Base-by-base conservation (phyloP, 331 rosid genomes). In the Rhamnella rubrinervis region DNA sequence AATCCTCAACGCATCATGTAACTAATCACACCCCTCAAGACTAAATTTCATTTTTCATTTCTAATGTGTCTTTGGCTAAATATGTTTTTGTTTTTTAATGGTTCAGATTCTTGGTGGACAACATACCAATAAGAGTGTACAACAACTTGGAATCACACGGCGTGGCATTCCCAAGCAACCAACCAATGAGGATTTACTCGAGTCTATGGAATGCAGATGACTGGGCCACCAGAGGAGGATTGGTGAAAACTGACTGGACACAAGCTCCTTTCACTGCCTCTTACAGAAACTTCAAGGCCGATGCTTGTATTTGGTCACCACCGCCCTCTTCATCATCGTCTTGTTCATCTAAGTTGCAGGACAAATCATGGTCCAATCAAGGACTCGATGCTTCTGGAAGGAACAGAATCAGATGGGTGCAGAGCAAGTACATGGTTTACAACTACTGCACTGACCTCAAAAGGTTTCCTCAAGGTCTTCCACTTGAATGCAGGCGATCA, bases 191-290 rank as follows among this genome's bases (percentile, higher is more conserved):
- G 73, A 5, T 87, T 4, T 89, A 87, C 87, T 63, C 92, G 1
- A 92, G 84, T 18, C 67, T 92, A 8, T 92, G 97, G 97, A 85
- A 88, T 55, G 95, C 86, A 7, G 93, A 92, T 25, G 80, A 86
- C 15, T 89, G 96, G 97, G 97, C 97, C 21, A 87, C 96, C 25
- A 83, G 84, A 70, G 88, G 96, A 65, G 93, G 93, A 2, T 68
- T 61, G 1, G 92, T 89, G 59, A 92, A 82, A 71, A 78, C 85
- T 1, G 92, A 92, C 59, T 69, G 87, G 80, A 67, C 88, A 26
- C 28, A 73, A 56, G 97, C 93, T 26, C 89, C 97, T 59, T 89
- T 87, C 68, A 65, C 77, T 1, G 97, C 91, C 31, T 67, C 80
- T 21, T 92, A 85, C 84, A 83, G 68, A 38, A 67, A 84, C 68